Percentiles rank a stretch among this genome's conserved stretches.
Conservation (phyloP, 768 basidiomycete genomes). For the Xerocomus brunneocitrinus region DNA sequence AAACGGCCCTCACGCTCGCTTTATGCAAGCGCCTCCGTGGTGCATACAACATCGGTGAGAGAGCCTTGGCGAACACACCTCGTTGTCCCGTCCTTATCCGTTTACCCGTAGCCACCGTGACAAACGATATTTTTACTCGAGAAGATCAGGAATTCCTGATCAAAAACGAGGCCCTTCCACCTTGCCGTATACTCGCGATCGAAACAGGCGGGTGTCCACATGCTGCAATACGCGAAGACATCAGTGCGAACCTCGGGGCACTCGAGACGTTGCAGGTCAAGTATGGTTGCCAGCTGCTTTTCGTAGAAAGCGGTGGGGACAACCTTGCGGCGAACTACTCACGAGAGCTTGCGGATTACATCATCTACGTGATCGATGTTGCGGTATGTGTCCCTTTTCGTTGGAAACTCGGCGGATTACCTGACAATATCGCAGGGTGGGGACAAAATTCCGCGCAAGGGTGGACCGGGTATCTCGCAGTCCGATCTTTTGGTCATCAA, state of each 20-base stretch:
- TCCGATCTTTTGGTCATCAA: conserved; percentile 94
- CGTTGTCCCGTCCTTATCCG: conserved; percentile 5
- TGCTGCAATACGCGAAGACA: conserved; percentile 97
- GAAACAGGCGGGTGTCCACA: conserved; percentile 99
- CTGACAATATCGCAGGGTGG: conserved; percentile 62
- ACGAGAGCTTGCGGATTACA: conserved; percentile 94
- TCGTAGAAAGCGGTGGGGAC: conserved; percentile 96
- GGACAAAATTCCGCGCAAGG: conserved; percentile 97
- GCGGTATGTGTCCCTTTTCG: conserved; percentile 44
- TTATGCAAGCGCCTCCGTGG: conserved; percentile 78
- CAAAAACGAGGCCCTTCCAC: conserved; percentile 81
- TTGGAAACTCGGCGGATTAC: neutral
- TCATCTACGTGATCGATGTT: conserved; percentile 90
- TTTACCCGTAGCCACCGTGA: conserved; percentile 70
- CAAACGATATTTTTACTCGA: conserved; percentile 99
- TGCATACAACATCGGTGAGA: conserved; percentile 86
- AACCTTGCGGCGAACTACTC: conserved; percentile 98
- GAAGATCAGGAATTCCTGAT: conserved; percentile 99
- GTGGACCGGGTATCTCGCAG: conserved; percentile 95
- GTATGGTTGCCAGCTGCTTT: conserved; percentile 83
- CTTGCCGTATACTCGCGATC: conserved; percentile 86
- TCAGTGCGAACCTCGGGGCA: conserved; percentile 94
- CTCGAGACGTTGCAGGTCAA: conserved; percentile 91
- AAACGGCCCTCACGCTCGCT: conserved; percentile 90
- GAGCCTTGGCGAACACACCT: conserved; percentile 16